Base-by-base conservation (phyloP, 108 stramenopile species). In the Heterococcus sp. region DNA sequence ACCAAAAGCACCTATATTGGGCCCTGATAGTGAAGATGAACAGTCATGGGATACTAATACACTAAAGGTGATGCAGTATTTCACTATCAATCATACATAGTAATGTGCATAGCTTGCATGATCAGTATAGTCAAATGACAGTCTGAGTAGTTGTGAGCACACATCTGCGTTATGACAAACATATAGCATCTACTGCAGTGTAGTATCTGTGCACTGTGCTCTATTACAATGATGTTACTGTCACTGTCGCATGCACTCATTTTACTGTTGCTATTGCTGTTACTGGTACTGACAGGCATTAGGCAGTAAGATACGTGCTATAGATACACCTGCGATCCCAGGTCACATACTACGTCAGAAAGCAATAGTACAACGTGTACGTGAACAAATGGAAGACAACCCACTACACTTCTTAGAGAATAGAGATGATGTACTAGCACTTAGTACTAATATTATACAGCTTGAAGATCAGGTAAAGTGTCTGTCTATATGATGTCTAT, bases 391-490 rank as follows among this genome's bases (percentile, higher is more conserved):
- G 68, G 63, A 72, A 14, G 35, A 3, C 2, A 71, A 81, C 65
- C 79, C 79, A 1, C 65, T 73, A 2, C 37, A 73, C 33, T 35
- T 33, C 30, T 39, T 81, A n/a, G 71, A 71, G 14, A n/a, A 73
- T 32, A 58, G 38, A 2, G 70, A 81, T 29, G 58, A 26, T 1
- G 32, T 81, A 33, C 64, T 70, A 2, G 66, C 31, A 26, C 30
- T 64, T 0, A 81, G 79, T 37, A 66, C 38, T 21, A 72, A 72
- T 36, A 81, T 81, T 2, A 58, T 63, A 2, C 14, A 32, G 4
- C 34, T 81, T 26, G 79, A 82, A 26, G 73, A 82, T 27, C 72
- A 82, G 81, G 81, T 74, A 27, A 2, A 38, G n/a, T n/a, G n/a
- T n/a, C n/a, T n/a, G n/a, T n/a, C n/a, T n/a, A n/a, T n/a, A n/a